Conservation (phyloP, 441 rosid species). For the Lepidium campestre region DNA sequence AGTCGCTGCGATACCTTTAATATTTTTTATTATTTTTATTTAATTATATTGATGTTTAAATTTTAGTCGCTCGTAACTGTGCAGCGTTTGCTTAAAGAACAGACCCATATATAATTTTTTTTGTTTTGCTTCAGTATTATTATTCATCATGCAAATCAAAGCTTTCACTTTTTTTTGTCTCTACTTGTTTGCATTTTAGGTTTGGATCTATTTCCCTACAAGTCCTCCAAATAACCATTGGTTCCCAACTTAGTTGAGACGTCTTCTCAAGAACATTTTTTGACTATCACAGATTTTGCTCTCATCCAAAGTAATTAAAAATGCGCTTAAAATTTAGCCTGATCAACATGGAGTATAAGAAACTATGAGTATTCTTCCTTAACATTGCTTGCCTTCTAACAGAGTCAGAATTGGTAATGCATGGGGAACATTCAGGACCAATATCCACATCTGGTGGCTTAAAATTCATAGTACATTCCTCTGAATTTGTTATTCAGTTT, state of each 20-base stretch:
- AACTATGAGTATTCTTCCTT: slow-evolving; percentile 48
- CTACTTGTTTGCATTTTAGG: not conserved
- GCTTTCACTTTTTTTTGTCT: slow-evolving; percentile 56
- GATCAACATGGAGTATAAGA: slow-evolving; percentile 44
- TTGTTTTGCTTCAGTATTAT: too few species aligned
- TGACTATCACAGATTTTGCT: slow-evolving; percentile 78
- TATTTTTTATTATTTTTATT: too few species aligned
- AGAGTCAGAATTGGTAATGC: not conserved
- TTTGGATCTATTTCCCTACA: slow-evolving; percentile 33
- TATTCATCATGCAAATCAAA: too few species aligned
- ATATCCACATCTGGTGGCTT: slow-evolving; percentile 21
- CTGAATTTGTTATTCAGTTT: slow-evolving; percentile 36
- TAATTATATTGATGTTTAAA: too few species aligned
- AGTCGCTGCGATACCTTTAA: too few species aligned
- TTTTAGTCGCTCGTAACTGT: too few species aligned
- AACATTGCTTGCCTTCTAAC: slow-evolving; percentile 39
- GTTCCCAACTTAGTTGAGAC: slow-evolving; percentile 87
- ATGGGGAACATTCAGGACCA: slow-evolving; percentile 11
- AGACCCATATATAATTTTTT: too few species aligned
- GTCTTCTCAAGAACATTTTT: slow-evolving; percentile 50
- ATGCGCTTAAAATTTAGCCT: slow-evolving; percentile 32
- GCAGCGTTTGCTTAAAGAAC: too few species aligned
- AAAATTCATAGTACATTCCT: slow-evolving; percentile 21
- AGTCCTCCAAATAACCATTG: slow-evolving; percentile 96
- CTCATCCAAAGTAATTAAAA: slow-evolving; percentile 72